Evolutionary conservation across 768 basidiomycete genomes (phyloP), one percentile per base, ranked within the genome.

Genomic region (Suillus decipiens): DNA sequence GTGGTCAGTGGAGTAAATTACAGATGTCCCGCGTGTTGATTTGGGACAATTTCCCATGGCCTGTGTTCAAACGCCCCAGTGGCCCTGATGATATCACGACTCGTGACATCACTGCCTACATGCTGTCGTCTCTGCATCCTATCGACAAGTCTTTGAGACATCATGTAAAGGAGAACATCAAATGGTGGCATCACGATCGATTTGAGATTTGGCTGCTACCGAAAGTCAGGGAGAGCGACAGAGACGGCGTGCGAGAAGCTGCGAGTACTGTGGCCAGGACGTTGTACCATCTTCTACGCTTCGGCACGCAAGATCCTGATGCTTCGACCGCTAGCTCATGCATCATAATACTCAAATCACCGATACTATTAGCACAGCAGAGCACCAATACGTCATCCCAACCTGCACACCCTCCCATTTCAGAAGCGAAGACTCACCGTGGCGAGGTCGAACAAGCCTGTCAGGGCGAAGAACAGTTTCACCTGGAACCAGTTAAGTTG

Each of bases 141-240:
- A 82, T 80, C 69, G 67, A 79, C 57, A 85, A 82, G 73, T 77
- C 78, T 54, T 68, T 79, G 57, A 90, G 89, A 76, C 90, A 92
- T 68, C 85, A 89, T 17, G 80, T 92, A 66, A 90, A 86, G 78
- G 90, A 92, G 64, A 84, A 87, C 60, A 81, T 93, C 68, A 82
- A 84, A 73, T 77, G 82, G 66, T 93, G 90, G 91, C 90, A 93
- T 74, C 91, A 90, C 3, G 92, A 93, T 75, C 85, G 89, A 36
- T 93, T 93, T 69, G 88, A 92, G 67, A 86, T 85, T 37, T 86
- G 88, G 72, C 76, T 84, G 59, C 72, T 93, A 70, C 77, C 81
- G 12, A 86, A 86, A 74, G 89, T 92, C 56, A 75, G 78, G 56
- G 86, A 87, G 64, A 79, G 72, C 41, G 89, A 92, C 64, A 81